These are phyloP conservation scores for Mortierella alpina DNA, from an alignment of 192 early-diverging fungal species.

Conservation along the genomic window DNA sequence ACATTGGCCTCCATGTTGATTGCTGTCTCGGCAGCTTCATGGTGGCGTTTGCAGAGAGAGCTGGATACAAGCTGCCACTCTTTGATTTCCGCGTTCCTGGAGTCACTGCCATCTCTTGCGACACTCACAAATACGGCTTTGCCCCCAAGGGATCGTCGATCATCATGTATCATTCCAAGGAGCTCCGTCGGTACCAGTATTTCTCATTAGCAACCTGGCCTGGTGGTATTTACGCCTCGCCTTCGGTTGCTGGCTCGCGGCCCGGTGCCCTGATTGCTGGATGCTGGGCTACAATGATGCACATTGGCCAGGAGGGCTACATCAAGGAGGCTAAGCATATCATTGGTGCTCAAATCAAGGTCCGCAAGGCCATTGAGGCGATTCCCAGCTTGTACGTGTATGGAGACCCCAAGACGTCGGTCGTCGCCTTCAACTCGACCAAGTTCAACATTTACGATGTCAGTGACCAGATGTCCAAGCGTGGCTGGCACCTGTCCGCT, in stretches of 20 bases:
- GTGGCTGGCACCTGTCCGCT: conserved; percentile 89
- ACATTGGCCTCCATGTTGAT: conserved; percentile 94
- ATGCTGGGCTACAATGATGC: conserved; percentile 94
- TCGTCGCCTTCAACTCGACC: conserved; percentile 85
- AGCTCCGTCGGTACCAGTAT: conserved; percentile 91
- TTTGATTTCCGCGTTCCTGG: conserved; percentile 93
- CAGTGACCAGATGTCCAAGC: conserved; percentile 81
- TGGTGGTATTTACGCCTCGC: conserved; percentile 96
- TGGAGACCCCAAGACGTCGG: conserved; percentile 83
- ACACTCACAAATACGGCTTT: conserved; percentile 99
- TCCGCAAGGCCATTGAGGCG: conserved; percentile 71
- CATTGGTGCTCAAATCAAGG: conserved; percentile 66
- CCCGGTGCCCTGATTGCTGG: conserved; percentile 95
- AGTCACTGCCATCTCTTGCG: conserved; percentile 95
- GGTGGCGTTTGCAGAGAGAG: conserved; percentile 93
- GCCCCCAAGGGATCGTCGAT: conserved; percentile 98
- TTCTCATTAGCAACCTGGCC: conserved; percentile 93
- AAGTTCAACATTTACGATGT: conserved; percentile 88
- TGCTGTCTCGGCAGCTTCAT: conserved; percentile 97
- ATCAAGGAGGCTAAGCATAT: conserved; percentile 84
- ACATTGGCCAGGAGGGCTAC: conserved; percentile 90
- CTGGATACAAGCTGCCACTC: conserved; percentile 83
- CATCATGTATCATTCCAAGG: conserved; percentile 87
- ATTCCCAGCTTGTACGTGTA: conserved; percentile 81
- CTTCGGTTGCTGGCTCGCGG: conserved; percentile 89